Evolutionary conservation across 768 basidiomycete species (phyloP).

Genomic region (Tulasnella sp.): DNA sequence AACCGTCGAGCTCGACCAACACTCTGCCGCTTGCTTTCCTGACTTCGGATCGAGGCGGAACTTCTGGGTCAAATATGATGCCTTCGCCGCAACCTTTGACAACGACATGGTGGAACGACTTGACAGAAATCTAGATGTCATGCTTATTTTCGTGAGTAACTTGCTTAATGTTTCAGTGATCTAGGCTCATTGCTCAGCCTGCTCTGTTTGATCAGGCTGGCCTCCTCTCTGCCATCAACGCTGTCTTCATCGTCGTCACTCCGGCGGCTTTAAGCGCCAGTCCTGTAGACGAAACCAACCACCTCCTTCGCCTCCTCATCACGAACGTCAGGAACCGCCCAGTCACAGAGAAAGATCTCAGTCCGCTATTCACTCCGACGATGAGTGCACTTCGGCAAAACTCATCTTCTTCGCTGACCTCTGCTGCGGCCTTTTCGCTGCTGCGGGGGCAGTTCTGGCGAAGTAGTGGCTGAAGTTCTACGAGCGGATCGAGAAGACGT

Average conservation of each 20-base stretch:
- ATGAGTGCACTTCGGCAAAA: neutral
- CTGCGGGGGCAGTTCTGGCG: neutral
- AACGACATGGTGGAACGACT: neutral
- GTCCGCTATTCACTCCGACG: neutral
- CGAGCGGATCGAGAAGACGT: neutral
- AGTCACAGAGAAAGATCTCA: neutral
- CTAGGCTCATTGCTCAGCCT: neutral
- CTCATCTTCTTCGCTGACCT: neutral
- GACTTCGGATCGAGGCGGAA: neutral
- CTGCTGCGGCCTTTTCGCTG: constrained; percentile 4
- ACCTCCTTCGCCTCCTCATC: neutral
- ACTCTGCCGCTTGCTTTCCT: neutral
- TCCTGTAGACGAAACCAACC: neutral
- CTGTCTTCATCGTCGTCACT: neutral
- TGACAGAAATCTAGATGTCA: neutral
- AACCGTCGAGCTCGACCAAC: too few relatives aligned
- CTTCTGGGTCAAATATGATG: neutral
- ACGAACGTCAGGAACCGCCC: neutral
- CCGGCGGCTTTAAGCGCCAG: neutral
- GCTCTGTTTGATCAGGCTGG: neutral
- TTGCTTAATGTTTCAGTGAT: neutral
- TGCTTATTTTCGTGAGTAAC: constrained; percentile 3
- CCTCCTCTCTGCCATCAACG: neutral
- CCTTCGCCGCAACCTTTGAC: neutral
- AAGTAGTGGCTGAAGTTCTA: neutral